Base-by-base conservation (phyloP, 2,329 filamentous ascomycete genomes). In the Colletotrichum coccodes region DNA sequence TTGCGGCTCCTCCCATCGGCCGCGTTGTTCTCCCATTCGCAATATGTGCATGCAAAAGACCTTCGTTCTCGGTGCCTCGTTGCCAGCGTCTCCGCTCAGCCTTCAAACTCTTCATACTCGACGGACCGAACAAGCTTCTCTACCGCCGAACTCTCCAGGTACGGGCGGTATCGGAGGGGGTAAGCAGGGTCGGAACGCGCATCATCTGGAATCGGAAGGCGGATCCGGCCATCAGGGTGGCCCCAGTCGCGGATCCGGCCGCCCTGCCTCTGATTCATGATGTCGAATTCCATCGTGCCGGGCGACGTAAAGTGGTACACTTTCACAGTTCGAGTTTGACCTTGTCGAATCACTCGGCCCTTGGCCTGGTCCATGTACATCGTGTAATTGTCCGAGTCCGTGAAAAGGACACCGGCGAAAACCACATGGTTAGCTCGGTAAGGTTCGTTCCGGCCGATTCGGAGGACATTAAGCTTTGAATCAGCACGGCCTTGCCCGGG, bases 371-470 rank as follows among this genome's bases (percentile, higher is more conserved):
- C 73, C 71, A 83, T 78, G 52, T 76, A 78, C 52, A 75, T 74
- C 9, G 79, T 73, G 54, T 77, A 82, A 5, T 76, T 73, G 6
- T 77, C 73, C 58, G 77, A 74, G 54, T 79, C 73, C 6, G 71
- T 70, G 23, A 75, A 78, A 16, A 79, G 75, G 0, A 82, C 79
- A 6, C 75, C 78, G 0, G 78, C 75, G 59, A 84, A 83, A 47
- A 85, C 76, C 56, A 84, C 73, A 60, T 84, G 82, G 62, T 81
- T 83, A 1, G 82, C 82, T 78, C 74, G 12, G 79, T 78, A 14
- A 83, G 73, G 67, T 84, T 84, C 28, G 77, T 79, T 0, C 83
- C 83, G 0, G 83, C 80, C 3, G 81, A 79, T 34, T 81, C 77
- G 4, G 76, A 73, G 9, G 76, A 77, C 72, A 79, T 79, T 38